A percentile compares a stretch with the other conserved stretches of the same genome.
These are phyloP conservation scores for Amanita subjunquillea DNA, from an alignment of 768 basidiomycete genomes.

Conservation along the genomic window DNA sequence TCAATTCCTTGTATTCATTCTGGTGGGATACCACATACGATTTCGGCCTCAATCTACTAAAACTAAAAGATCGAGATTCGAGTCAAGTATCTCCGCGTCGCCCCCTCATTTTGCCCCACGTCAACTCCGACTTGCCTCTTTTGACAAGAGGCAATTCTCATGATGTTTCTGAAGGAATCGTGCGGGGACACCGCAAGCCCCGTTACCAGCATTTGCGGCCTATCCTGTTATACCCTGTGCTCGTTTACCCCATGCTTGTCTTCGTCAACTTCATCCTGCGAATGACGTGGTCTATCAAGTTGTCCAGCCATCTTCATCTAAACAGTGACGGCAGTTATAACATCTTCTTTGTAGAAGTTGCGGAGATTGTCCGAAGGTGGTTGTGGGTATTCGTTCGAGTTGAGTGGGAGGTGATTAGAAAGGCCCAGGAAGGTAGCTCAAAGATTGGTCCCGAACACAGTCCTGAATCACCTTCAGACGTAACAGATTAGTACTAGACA, in stretches of 20 bases:
- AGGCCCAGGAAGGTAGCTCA: slow-evolving; percentile 20
- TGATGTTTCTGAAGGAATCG: not conserved
- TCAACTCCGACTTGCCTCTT: slow-evolving; percentile 28
- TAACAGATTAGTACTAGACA: not conserved
- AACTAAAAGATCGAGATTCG: slow-evolving; percentile 19
- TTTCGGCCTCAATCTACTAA: slow-evolving; percentile 84
- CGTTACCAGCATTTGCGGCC: slow-evolving; percentile 52
- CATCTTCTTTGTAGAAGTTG: slow-evolving; percentile 85
- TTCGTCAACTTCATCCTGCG: slow-evolving; percentile 80
- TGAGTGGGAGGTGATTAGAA: slow-evolving; percentile 90
- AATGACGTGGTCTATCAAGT: slow-evolving; percentile 89
- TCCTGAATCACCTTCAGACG: not conserved
- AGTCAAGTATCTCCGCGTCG: slow-evolving; percentile 26
- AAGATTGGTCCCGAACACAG: slow-evolving; percentile 9
- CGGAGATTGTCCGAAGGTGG: slow-evolving; percentile 88
- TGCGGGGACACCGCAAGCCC: not conserved
- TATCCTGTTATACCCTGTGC: slow-evolving; percentile 68
- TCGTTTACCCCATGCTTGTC: slow-evolving; percentile 76
- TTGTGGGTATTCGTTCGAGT: slow-evolving; percentile 96
- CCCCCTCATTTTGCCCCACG: slow-evolving; percentile 34
- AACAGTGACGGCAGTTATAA: slow-evolving; percentile 66
- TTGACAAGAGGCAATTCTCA: slow-evolving; percentile 9
- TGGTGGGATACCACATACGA: slow-evolving; percentile 99
- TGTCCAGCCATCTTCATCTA: slow-evolving; percentile 79
- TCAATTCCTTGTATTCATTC: slow-evolving; percentile 93